Base-by-base conservation (phyloP, 441 rosid genomes). In the Populus hybrid region DNA sequence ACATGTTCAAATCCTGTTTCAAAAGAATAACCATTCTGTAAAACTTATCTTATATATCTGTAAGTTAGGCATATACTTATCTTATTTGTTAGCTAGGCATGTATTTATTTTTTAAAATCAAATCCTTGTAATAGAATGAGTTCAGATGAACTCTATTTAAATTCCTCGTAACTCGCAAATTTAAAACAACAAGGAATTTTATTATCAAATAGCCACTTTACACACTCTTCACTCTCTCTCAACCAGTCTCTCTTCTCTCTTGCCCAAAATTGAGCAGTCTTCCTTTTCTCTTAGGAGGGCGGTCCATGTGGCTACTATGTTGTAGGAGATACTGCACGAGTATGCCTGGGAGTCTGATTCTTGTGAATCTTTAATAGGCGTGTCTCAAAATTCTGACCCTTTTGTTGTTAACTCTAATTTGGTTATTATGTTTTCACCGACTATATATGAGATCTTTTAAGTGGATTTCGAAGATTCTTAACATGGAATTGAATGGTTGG, bases 321-420 rank as follows among this genome's bases (percentile, higher is more conserved):
- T 96, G 87, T 88, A 92, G 10, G 93, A 94, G 93, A 85, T 93
- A 26, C 85, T 92, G 67, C 93, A 89, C 53, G 97, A 92, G 78
- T 96, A 93, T 85, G 87, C 92, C 18, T 93, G 99, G 99, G 98
- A 92, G 40, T 82, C 85, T 3, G 81, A 82, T 72, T 82, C 82
- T 78, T 81, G 61, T 21, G 89, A 88, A 74, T 79, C 83, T 11
- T 79, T 75, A n/a, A 74, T 76, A 32, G 92, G 87, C 34, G 34
- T 83, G 84, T 28, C 73, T 76, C 77, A 80, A 72, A 80, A 86
- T 66, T 73, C 80, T 59, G 71, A 75, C 70, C 75, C 82, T 72
- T 78, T 74, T 24, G 83, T 57, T 8, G 0, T 89, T 69, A 86
- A 85, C 76, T 85, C 97, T 64, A 96, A 88, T 88, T 86, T 94